Conservation (phyloP, 2,329 filamentous ascomycete species). For the Pseudocercospora vitis region DNA sequence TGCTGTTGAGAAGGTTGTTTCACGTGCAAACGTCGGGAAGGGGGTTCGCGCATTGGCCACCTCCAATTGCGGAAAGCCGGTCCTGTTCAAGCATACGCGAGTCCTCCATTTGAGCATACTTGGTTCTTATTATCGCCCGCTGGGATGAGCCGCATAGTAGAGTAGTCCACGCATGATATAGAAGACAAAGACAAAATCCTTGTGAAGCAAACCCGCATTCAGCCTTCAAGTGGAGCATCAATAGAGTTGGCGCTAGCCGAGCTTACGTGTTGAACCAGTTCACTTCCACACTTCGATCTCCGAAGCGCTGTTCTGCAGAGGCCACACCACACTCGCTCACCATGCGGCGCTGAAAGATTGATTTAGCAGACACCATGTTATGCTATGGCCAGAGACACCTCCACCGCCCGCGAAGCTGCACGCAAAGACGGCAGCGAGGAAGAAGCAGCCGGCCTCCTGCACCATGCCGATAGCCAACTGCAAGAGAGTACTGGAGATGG, state of each 20-base stretch:
- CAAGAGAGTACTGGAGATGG: not conserved
- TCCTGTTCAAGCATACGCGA: too few relatives aligned
- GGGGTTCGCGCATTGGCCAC: constrained; percentile 5
- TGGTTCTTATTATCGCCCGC: too few relatives aligned
- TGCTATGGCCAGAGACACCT: constrained; percentile 40
- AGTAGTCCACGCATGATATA: not conserved
- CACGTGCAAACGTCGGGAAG: not conserved
- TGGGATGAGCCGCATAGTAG: too few relatives aligned
- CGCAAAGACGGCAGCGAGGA: constrained; percentile 28
- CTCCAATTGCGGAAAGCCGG: too few relatives aligned
- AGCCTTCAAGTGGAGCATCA: not conserved
- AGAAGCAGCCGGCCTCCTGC: constrained; percentile 35
- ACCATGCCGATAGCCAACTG: constrained; percentile 12
- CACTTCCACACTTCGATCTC: not conserved
- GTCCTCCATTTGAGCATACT: too few relatives aligned
- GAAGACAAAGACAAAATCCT: not conserved
- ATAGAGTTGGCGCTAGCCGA: constrained; percentile 5
- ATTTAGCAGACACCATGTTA: constrained; percentile 34
- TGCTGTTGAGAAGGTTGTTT: constrained; percentile 3
- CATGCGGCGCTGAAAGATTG: constrained; percentile 17
- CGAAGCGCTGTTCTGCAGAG: not conserved
- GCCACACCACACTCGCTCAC: not conserved
- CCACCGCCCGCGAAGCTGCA: constrained; percentile 29
- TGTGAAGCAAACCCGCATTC: not conserved
- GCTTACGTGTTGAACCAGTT: not conserved